Evolutionary conservation across 2,329 filamentous ascomycete genomes (phyloP).

Genomic region (Drechslerella dactyloides): DNA sequence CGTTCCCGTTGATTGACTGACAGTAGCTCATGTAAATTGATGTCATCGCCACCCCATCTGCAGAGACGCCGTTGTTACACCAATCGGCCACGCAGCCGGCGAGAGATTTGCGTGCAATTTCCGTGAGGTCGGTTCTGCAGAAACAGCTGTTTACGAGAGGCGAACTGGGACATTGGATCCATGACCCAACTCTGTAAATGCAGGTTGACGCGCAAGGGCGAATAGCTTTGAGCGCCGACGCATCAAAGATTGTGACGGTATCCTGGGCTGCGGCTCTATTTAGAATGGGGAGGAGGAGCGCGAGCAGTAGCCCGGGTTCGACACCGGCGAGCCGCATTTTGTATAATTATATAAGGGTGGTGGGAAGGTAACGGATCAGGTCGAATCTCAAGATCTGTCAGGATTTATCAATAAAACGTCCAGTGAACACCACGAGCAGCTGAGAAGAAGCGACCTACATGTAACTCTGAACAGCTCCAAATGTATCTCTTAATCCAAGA

Average conservation of each 20-base stretch:
- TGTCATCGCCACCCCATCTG: slow-evolving; percentile 16
- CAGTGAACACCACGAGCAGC: too few relatives aligned
- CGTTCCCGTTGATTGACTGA: not conserved
- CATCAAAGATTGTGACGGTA: slow-evolving; percentile 15
- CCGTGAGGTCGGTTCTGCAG: slow-evolving; percentile 40
- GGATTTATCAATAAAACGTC: too few relatives aligned
- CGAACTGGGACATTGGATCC: slow-evolving; percentile 13
- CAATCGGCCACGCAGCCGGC: not conserved
- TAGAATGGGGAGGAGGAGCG: not conserved
- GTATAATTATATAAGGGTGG: too few relatives aligned
- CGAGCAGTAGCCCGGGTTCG: not conserved
- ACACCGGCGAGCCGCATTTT: too few relatives aligned
- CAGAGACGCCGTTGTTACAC: slow-evolving; percentile 15
- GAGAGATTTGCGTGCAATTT: slow-evolving; percentile 13
- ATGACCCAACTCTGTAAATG: slow-evolving; percentile 1
- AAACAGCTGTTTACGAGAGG: slow-evolving; percentile 22
- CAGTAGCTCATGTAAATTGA: slow-evolving; percentile 31
- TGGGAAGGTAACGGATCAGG: too few relatives aligned
- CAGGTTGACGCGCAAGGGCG: slow-evolving; percentile 26
- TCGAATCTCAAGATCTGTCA: too few relatives aligned
- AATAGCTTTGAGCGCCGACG: not conserved
- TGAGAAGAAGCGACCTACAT: too few relatives aligned
- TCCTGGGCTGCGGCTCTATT: slow-evolving; percentile 5
- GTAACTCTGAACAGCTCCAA: too few relatives aligned
- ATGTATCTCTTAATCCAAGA: too few relatives aligned